Percentiles rank a stretch among this genome's conserved stretches.
These are phyloP conservation scores for Fusarium sp. DNA, from an alignment of 2,329 filamentous ascomycete genomes.

Conservation along the genomic window DNA sequence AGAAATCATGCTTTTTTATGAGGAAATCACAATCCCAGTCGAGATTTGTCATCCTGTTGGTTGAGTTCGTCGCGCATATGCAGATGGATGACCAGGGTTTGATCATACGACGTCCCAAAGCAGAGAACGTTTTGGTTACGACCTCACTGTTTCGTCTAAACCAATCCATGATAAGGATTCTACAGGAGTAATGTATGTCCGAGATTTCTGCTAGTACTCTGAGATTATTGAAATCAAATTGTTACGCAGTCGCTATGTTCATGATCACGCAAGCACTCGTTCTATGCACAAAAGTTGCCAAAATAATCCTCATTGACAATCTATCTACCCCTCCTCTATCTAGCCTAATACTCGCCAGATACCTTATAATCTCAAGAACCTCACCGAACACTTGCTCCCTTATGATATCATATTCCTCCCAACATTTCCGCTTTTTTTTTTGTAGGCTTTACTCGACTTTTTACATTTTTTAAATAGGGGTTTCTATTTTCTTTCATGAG, in stretches of 20 bases:
- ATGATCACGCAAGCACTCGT: neutral
- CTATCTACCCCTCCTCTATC: neutral
- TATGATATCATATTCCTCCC: too few relatives aligned
- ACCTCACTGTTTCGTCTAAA: too few relatives aligned
- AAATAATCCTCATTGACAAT: neutral
- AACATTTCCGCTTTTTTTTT: neutral
- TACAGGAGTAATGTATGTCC: rapidly evolving
- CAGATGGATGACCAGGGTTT: neutral
- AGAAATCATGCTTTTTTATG: neutral
- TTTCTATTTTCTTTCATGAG: neutral
- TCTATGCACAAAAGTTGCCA: too few relatives aligned
- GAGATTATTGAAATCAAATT: rapidly evolving
- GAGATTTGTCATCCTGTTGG: conserved; percentile 8
- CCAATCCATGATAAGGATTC: neutral
- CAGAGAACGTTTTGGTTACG: neutral
- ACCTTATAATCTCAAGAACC: neutral
- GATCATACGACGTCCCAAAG: conserved; percentile 3
- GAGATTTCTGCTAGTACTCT: neutral
- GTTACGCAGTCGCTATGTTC: neutral
- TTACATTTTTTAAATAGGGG: neutral
- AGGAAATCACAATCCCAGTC: neutral
- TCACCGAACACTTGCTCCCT: neutral
- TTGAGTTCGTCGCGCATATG: neutral
- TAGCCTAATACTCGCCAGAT: neutral
- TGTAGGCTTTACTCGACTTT: neutral